Evolutionary conservation across 257 asterid species (phyloP), one percentile per base, ranked within the genome.

Genomic region (Scutellaria baicalensis): DNA sequence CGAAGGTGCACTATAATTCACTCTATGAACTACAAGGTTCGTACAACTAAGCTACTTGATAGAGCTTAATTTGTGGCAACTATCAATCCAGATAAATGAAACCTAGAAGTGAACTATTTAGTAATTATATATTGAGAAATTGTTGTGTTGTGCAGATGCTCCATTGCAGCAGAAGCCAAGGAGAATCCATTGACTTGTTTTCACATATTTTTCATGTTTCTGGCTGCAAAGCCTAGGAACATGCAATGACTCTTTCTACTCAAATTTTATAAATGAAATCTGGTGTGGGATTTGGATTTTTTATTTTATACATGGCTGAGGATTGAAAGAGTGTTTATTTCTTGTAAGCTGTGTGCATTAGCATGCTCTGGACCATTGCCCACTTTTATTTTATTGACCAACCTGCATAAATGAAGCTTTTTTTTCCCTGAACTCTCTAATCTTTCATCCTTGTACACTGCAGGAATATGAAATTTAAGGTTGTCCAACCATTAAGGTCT

Each of bases 401-500:
- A 10, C 50, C 68, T 14, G 59, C 45, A n/a, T 66, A 45, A 40
- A 59, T 1, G 33, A 31, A 49, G 57, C 17, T 38, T 31, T n/a
- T 9, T 21, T 61, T n/a, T 23, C 21, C 27, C 8, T n/a, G n/a
- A 27, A 27, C 33, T 27, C 33, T 27, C 4, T 3, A 67, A 27
- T 59, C 23, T 31, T 42, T 75, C 63, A 40, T 64, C 44, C 1
- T 60, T 72, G 64, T 49, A 9, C 71, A 65, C 9, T 80, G 66
- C 76, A 94, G 99, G 99, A 94, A 76, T 89, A 86, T 80, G 97
- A 93, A 18, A 89, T 94, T 66, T 67, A 36, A 82, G 97, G 99
- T 14, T 94, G 89, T 84, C 99, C 99, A 16, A 94, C 97, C 78
- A 89, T 94, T 65, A 94, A 94, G 84, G 94, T 91, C 21, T 94